Percentiles rank a stretch among this genome's conserved stretches.
These are phyloP conservation scores for Eutrema salsugineum DNA, from an alignment of 441 rosid species.

Conservation along the genomic window DNA sequence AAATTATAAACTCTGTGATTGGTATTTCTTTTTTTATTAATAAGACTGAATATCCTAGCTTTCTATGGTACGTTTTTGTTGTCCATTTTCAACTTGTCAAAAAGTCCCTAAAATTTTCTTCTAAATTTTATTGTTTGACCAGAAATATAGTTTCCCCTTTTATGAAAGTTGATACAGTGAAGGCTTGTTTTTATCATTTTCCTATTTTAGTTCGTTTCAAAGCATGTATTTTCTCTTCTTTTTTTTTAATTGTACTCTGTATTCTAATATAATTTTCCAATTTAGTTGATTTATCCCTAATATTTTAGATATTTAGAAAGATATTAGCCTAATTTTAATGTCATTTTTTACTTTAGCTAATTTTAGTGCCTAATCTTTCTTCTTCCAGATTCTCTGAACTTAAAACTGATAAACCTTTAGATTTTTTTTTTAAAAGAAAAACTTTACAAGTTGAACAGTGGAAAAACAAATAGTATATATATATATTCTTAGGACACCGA, in stretches of 20 bases:
- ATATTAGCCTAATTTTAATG: background rate
- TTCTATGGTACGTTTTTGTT: background rate
- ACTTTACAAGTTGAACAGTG: background rate
- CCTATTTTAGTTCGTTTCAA: no score
- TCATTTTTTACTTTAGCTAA: no score
- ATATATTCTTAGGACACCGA: conserved; percentile 6
- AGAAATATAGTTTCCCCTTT: background rate
- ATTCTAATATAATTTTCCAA: background rate
- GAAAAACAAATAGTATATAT: no score
- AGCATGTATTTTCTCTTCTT: no score
- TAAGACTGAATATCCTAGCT: no score
- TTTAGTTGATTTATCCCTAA: background rate
- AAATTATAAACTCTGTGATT: no score
- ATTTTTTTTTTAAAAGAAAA: background rate
- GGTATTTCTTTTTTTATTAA: no score
- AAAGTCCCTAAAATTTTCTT: background rate
- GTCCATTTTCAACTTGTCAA: background rate
- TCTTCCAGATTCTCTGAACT: conserved; percentile 1
- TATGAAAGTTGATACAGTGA: background rate
- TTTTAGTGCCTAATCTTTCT: background rate
- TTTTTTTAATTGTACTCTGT: no score
- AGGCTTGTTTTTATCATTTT: background rate
- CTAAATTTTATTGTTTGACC: background rate
- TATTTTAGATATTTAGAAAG: no score
- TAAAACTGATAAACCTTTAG: background rate